phyloP scores from a whole-genome alignment of 495 filamentous ascomycete genomes.

The Trichoderma asperelloides region DNA sequence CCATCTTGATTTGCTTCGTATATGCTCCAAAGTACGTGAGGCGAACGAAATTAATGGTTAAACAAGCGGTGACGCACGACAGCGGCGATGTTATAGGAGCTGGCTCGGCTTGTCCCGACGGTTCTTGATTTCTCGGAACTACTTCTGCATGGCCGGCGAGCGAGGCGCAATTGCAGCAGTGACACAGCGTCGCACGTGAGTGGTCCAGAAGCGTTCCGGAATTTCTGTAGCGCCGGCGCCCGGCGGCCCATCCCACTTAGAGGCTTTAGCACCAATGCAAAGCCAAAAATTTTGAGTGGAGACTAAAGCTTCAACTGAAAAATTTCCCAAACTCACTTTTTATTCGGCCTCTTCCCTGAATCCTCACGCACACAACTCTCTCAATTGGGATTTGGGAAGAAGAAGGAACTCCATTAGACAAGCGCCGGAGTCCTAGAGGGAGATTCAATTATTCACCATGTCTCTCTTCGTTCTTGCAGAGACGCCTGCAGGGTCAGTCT shows the following conservation, averaged over 20 bases:
- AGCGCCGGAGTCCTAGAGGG: conserved; percentile 20
- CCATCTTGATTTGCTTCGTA: conserved; percentile 48
- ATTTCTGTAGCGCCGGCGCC: neutral
- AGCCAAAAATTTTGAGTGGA: conserved; percentile 6
- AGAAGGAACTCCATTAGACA: conserved; percentile 14
- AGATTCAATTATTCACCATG: conserved; percentile 37
- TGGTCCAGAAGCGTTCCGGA: neutral
- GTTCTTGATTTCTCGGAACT: conserved; percentile 9
- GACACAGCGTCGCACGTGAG: conserved; percentile 5
- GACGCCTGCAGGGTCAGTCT: conserved; percentile 72
- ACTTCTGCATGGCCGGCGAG: conserved; percentile 1
- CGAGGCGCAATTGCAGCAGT: conserved; percentile 4
- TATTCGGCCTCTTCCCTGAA: conserved; percentile 4
- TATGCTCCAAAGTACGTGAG: neutral
- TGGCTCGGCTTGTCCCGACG: neutral
- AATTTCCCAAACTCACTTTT: conserved; percentile 1
- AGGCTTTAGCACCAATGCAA: neutral
- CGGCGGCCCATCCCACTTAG: neutral
- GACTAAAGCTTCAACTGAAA: conserved; percentile 1
- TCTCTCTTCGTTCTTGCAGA: conserved; percentile 79
- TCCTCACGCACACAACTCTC: conserved; percentile 7
- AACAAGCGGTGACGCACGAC: neutral
- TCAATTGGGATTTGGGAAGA: conserved; percentile 6
- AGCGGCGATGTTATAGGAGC: neutral
- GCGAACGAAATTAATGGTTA: neutral